These are phyloP conservation scores for Mucor piriformis DNA, from an alignment of 371 early-diverging fungal species.

Conservation along the genomic window DNA sequence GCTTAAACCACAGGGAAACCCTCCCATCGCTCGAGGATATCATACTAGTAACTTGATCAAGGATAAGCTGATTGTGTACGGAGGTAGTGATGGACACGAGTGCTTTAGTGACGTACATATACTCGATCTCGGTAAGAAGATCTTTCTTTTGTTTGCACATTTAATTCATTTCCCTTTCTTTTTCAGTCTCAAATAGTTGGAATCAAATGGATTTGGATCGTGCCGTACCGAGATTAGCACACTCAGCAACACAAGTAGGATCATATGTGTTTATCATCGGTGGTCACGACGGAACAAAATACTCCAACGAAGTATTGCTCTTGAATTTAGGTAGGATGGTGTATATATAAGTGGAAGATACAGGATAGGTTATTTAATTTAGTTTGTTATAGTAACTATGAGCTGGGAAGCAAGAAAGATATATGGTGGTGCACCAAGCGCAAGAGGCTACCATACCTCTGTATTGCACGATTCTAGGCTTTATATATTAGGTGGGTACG, in stretches of 20 bases:
- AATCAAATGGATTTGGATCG: conserved; percentile 65
- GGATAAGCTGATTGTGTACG: conserved; percentile 76
- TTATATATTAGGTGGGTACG: conserved; percentile 85
- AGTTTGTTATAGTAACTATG: conserved; percentile 64
- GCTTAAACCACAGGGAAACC: conserved; percentile 61
- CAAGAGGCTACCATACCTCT: conserved; percentile 85
- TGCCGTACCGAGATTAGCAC: conserved; percentile 76
- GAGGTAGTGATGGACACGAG: conserved; percentile 90
- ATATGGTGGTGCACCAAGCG: conserved; percentile 68
- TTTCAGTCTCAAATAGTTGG: conserved; percentile 45
- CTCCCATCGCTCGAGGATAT: conserved; percentile 84
- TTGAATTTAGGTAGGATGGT: conserved; percentile 79
- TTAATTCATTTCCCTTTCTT: background rate
- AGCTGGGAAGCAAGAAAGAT: conserved; percentile 78
- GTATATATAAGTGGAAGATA: background rate
- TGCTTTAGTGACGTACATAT: conserved; percentile 85
- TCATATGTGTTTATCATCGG: conserved; percentile 87
- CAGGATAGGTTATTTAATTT: background rate
- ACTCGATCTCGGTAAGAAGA: conserved; percentile 53
- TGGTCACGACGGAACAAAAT: conserved; percentile 85
- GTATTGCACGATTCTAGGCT: conserved; percentile 81
- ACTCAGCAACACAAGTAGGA: conserved; percentile 87
- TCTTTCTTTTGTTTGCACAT: background rate
- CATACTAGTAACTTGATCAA: conserved; percentile 85
- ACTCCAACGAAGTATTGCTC: conserved; percentile 78